Evolutionary conservation across 2,329 filamentous ascomycete genomes (phyloP), one percentile per base, ranked within the genome.

Genomic region (Aspergillus ruber): DNA sequence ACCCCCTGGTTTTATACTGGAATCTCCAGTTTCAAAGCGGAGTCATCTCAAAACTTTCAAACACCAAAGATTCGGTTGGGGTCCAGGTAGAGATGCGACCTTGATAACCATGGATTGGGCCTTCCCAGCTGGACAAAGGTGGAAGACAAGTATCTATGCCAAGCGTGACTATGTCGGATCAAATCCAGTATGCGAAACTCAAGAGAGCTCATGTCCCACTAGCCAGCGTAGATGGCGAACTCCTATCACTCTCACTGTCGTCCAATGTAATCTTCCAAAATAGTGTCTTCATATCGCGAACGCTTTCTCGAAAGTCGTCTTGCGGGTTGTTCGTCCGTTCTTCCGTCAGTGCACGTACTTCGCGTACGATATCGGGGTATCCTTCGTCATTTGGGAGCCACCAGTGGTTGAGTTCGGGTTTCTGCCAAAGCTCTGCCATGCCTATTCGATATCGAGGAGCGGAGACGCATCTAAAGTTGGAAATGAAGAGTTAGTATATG

Each of bases 381-480:
- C 81, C 82, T 70, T 91, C 86, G 52, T 88, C 81, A 64, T 93
- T 80, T 2, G 90, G 88, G 2, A 96, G 78, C 93, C 93, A 98
- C 88, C 90, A 96, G 48, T 84, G 77, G 40, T 81, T 80, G 45
- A 90, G 82, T 17, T 84, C 82, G 12, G 81, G 78, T 39, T 88
- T 80, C 50, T 79, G 75, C 76, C 93, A 95, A 20, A 88, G 67
- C 42, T 86, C 79, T 27, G 86, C 82, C 78, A 97, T 85, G 55
- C 84, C 84, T 27, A 72, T 75, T 49, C 91, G 85, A 58, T 91
- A 83, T 10, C 81, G 80, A 25, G 81, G 74, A 1, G 90, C 85
- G 56, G 88, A 90, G 20, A 95, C 86, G 64, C 94, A 95, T 35
- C 91, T 96, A 10, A 9, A 12, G 25, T 20, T 15, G 10, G 18